Conservation (phyloP, 345 rosid genomes). For the Lumnitzera racemosa region DNA sequence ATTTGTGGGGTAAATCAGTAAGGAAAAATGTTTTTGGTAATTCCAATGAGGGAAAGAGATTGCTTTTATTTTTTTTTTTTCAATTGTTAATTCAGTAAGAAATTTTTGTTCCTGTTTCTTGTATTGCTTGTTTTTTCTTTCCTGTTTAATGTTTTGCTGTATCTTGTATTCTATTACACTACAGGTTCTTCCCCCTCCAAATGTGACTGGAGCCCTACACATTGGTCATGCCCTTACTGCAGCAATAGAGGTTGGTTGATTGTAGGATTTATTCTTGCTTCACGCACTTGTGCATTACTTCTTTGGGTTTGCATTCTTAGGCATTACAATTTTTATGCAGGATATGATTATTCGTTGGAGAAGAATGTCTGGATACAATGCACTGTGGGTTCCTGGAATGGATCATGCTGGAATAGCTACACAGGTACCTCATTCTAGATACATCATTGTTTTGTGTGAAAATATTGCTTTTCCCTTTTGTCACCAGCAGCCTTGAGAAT, state of each 20-base stretch:
- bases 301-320: neutral
- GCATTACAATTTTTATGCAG: conserved; percentile 26
- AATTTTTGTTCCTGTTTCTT: too few relatives aligned
- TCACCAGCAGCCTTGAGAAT: too few relatives aligned
- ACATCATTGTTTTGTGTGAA: neutral
- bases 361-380: conserved; percentile 94
- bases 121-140: neutral
- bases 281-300: conserved; percentile 2
- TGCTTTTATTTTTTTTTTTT: too few relatives aligned
- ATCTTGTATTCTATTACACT: neutral
- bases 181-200: conserved; percentile 96
- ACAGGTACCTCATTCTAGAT: conserved; percentile 38
- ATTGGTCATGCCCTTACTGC: conserved; percentile 95
- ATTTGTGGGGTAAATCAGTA: too few relatives aligned
- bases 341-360: conserved; percentile 87
- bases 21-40: too few relatives aligned
- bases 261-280: conserved; percentile 5
- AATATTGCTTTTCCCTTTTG: neutral
- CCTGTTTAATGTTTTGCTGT: neutral
- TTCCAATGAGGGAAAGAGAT: too few relatives aligned
- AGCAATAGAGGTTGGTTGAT: conserved; percentile 60
- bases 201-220: conserved; percentile 94
- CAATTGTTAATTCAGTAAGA: too few relatives aligned
- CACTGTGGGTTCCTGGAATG: conserved; percentile 92
- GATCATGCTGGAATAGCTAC: conserved; percentile 99